phyloP scores from a whole-genome alignment of 257 asterid genomes.

The Petrea volubilis region DNA sequence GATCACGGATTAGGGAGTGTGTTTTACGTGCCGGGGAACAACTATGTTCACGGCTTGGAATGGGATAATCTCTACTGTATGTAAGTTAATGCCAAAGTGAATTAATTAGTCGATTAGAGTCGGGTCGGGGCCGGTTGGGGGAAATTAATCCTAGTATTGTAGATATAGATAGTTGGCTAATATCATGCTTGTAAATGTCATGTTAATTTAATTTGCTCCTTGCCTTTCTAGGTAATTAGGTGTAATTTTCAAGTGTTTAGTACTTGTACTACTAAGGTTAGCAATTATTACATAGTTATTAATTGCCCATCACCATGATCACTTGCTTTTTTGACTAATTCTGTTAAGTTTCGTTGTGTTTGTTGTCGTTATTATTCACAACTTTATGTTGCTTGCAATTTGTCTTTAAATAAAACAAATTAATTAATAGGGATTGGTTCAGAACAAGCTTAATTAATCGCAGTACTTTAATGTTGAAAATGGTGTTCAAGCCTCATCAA shows the following conservation, averaged over 20 bases:
- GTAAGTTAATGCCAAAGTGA: conserved; percentile 1
- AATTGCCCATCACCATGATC: not conserved
- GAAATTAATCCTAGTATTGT: too few species aligned
- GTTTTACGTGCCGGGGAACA: conserved; percentile 31
- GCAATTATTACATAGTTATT: not conserved
- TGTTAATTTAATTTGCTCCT: not conserved
- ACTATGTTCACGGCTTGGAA: conserved; percentile 23
- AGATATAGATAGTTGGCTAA: not conserved
- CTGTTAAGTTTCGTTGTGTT: not conserved
- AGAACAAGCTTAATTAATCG: too few species aligned
- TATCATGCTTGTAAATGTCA: not conserved
- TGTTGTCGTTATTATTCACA: not conserved
- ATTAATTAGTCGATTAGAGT: not conserved
- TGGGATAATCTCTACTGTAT: conserved; percentile 34
- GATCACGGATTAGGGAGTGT: conserved; percentile 46
- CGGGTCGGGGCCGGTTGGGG: not conserved
- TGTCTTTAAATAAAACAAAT: too few species aligned
- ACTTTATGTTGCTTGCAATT: too few species aligned
- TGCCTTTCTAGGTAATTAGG: not conserved
- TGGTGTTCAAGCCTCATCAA: too few species aligned
- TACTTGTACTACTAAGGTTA: not conserved
- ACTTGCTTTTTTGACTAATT: not conserved
- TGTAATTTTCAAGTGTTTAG: conserved; percentile 1
- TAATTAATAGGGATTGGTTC: too few species aligned
- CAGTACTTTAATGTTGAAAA: too few species aligned